Conservation (phyloP, 805 yeast genomes). For the Metschnikowia similis region DNA sequence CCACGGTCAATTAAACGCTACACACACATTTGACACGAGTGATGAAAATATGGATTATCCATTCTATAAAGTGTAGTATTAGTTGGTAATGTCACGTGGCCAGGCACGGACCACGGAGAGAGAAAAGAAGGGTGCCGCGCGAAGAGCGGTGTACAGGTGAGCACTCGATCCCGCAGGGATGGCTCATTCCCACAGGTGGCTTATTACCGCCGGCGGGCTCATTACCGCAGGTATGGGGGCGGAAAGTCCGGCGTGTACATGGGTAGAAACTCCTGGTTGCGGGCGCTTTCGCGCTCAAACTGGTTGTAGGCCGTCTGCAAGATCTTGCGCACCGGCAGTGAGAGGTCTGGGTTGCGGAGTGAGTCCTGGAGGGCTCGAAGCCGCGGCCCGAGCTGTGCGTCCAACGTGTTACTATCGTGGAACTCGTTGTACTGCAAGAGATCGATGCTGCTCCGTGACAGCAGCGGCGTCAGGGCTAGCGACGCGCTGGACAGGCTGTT, state of each 20-base stretch:
- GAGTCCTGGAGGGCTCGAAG: constrained; percentile 13
- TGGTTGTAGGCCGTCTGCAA: constrained; percentile 12
- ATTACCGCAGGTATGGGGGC: constrained; percentile 9
- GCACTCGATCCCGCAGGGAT: background rate
- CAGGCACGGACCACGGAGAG: no score
- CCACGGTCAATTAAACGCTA: no score
- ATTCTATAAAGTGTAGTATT: no score
- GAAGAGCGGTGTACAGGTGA: no score
- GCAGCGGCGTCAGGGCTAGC: background rate
- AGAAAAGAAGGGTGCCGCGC: no score
- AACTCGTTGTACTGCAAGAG: constrained; percentile 5
- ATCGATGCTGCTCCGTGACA: background rate
- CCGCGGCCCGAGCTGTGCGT: constrained; percentile 13
- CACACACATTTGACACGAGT: no score
- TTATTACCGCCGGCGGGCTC: background rate
- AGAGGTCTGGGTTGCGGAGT: constrained; percentile 11
- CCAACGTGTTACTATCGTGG: constrained; percentile 7
- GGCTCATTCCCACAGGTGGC: background rate
- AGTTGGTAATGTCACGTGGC: no score
- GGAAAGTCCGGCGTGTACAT: constrained; percentile 12
- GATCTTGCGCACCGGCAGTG: constrained; percentile 10
- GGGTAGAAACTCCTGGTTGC: constrained; percentile 12
- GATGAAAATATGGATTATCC: no score
- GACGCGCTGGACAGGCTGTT: background rate
- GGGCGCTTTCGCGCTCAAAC: constrained; percentile 11